A percentile compares a stretch with the other conserved stretches of the same genome.
Conservation (phyloP, 2,329 filamentous ascomycete species). For the Xylariaceae sp. region DNA sequence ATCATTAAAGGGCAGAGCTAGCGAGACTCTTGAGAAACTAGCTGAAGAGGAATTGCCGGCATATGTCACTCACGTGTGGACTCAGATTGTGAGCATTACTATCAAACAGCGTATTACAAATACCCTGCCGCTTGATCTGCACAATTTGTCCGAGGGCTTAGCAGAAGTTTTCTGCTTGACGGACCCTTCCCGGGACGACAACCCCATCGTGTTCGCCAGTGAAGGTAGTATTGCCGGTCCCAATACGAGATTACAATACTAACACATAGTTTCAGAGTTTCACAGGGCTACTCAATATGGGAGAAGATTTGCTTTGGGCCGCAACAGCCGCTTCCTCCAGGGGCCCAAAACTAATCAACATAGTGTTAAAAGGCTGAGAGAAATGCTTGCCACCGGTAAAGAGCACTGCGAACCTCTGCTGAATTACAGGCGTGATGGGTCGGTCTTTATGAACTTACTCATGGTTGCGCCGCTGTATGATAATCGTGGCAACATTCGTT, state of each 20-base stretch:
- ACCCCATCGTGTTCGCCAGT: conserved; percentile 73
- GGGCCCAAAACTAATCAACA: conserved; percentile 65
- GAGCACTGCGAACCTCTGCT: conserved; percentile 71
- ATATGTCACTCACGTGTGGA: conserved; percentile 65
- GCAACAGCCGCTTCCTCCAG: conserved; percentile 75
- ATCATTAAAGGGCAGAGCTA: conserved; percentile 58
- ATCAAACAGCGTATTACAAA: conserved; percentile 65
- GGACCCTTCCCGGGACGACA: conserved; percentile 67
- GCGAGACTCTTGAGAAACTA: conserved; percentile 60
- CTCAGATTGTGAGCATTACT: conserved; percentile 64
- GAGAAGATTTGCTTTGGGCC: conserved; percentile 66
- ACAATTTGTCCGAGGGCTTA: conserved; percentile 67
- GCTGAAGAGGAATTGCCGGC: conserved; percentile 66
- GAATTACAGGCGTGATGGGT: conserved; percentile 74
- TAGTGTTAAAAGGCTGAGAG: conserved; percentile 58
- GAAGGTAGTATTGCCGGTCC: conserved; percentile 48
- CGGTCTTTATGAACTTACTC: conserved; percentile 71
- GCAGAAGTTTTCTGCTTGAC: conserved; percentile 75
- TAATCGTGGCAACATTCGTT: conserved; percentile 61
- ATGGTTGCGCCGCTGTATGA: conserved; percentile 71
- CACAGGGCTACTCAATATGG: conserved; percentile 71
- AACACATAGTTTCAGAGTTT: conserved; percentile 51
- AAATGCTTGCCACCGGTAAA: conserved; percentile 57
- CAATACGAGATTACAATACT: conserved; percentile 5
- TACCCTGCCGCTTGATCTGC: conserved; percentile 58